Percentiles rank a stretch among this genome's conserved stretches.
These are phyloP conservation scores for Teratosphaeria pseudoeucalypti DNA, from an alignment of 2,329 filamentous ascomycete genomes.

Conservation along the genomic window DNA sequence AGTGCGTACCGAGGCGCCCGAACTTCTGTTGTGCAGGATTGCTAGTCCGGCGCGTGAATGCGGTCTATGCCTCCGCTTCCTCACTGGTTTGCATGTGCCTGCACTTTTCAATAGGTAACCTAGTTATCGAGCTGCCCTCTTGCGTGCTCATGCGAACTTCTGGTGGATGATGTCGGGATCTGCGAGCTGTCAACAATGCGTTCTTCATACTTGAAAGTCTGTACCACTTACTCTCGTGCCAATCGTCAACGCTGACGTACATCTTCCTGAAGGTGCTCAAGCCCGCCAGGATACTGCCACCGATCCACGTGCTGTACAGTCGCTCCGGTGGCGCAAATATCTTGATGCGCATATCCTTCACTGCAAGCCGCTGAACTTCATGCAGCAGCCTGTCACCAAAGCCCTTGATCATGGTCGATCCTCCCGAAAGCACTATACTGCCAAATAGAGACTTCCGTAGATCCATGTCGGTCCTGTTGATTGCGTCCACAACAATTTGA, in stretches of 20 bases:
- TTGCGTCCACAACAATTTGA: conserved; percentile 94
- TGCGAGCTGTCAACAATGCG: conserved; percentile 8
- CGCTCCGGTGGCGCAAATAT: conserved; percentile 96
- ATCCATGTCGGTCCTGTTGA: conserved; percentile 90
- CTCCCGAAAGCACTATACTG: conserved; percentile 94
- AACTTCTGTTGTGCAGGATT: background rate
- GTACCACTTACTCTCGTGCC: conserved; percentile 67
- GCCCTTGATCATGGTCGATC: conserved; percentile 90
- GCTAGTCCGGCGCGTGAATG: background rate
- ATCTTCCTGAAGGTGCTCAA: conserved; percentile 99
- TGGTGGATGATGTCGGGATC: conserved; percentile 96
- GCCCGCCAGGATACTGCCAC: conserved; percentile 90
- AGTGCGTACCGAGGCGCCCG: too few relatives aligned
- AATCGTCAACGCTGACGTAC: conserved; percentile 99
- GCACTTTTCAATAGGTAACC: too few relatives aligned
- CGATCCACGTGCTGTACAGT: conserved; percentile 99
- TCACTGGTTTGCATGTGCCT: background rate
- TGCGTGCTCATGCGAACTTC: conserved; percentile 63
- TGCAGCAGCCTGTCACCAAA: conserved; percentile 87
- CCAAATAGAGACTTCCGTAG: conserved; percentile 86
- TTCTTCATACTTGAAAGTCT: background rate
- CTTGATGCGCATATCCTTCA: conserved; percentile 99
- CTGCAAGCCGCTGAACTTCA: conserved; percentile 84
- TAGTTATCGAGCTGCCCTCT: background rate
- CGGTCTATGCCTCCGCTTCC: background rate